Percentiles rank a stretch among this genome's conserved stretches.
Evolutionary conservation across 2,329 filamentous ascomycete genomes (phyloP).

Genomic region (Phoma sp.): DNA sequence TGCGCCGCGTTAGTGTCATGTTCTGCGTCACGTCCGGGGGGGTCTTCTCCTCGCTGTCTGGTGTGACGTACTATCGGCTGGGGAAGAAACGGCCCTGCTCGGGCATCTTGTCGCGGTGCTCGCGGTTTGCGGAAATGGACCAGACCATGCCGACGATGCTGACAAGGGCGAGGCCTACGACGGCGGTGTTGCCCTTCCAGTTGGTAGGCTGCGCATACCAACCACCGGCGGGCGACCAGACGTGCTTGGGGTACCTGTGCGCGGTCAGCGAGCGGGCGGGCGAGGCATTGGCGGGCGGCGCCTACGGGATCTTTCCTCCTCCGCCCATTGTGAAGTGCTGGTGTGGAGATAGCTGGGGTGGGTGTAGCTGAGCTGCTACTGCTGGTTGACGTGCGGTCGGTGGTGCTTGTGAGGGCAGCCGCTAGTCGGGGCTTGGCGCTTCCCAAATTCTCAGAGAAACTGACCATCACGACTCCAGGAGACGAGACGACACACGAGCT

Average conservation of each 20-base stretch:
- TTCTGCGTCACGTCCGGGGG: background rate
- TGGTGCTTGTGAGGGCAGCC: constrained; percentile 1
- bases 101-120: constrained; percentile 76
- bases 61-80: constrained; percentile 74
- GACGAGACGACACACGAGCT: constrained; percentile 4
- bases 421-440: constrained; percentile 12
- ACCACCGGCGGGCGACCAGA: constrained; percentile 97
- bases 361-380: constrained; percentile 2
- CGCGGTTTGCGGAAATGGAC: constrained; percentile 75
- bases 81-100: constrained; percentile 79
- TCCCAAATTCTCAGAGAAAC: constrained; percentile 18
- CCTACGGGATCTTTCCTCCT: constrained; percentile 76
- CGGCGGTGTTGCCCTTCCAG: constrained; percentile 90
- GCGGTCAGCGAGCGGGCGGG: constrained; percentile 21
- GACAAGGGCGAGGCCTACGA: constrained; percentile 71
- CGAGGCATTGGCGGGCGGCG: constrained; percentile 18
- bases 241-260: constrained; percentile 93
- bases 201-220: constrained; percentile 96
- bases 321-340: constrained; percentile 66
- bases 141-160: constrained; percentile 72
- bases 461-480: background rate
- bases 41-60: background rate
- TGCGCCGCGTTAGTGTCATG: constrained; percentile 47
- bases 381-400: constrained; percentile 8
- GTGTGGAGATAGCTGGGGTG: constrained; percentile 23